phyloP scores from a whole-genome alignment of 805 yeast species.

The Barnettozyma botsteinii region DNA sequence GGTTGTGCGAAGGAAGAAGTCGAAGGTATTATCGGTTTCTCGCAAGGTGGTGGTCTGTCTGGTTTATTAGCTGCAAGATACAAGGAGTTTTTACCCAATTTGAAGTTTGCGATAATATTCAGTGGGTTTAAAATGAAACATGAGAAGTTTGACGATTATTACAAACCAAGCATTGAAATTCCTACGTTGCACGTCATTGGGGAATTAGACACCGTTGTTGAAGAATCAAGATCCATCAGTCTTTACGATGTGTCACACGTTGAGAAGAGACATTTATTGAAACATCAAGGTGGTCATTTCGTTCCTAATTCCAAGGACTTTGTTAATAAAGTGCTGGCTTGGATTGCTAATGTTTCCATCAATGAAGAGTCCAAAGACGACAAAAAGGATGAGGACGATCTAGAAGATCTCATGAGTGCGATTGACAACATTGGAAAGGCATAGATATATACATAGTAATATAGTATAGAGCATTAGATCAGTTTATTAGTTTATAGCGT shows the following conservation, averaged over 20 bases:
- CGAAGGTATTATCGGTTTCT: conserved; percentile 81
- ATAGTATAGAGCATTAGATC: background rate
- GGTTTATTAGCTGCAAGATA: conserved; percentile 54
- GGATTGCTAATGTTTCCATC: conserved; percentile 24
- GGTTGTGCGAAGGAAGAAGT: conserved; percentile 56
- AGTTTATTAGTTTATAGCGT: too few species aligned
- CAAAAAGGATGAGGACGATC: conserved; percentile 14
- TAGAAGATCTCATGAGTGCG: conserved; percentile 32
- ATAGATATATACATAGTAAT: conserved; percentile 5
- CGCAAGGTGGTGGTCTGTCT: conserved; percentile 88
- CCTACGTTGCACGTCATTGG: conserved; percentile 73
- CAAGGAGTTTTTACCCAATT: conserved; percentile 37
- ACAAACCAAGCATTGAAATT: conserved; percentile 16
- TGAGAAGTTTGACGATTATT: conserved; percentile 17
- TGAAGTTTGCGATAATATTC: conserved; percentile 38
- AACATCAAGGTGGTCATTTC: conserved; percentile 94
- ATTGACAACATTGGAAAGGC: conserved; percentile 37
- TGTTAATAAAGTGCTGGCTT: conserved; percentile 28
- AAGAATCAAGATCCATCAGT: conserved; percentile 56
- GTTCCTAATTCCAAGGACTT: conserved; percentile 76
- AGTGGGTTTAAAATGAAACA: conserved; percentile 50
- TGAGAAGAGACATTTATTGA: conserved; percentile 41
- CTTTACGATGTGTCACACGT: conserved; percentile 48
- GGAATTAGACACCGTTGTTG: conserved; percentile 82
- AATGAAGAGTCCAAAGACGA: conserved; percentile 1